A percentile compares a stretch with the other conserved stretches of the same genome.
These are phyloP conservation scores for Geotrichum histeridarum DNA, from an alignment of 1,139 yeast species.

Conservation along the genomic window DNA sequence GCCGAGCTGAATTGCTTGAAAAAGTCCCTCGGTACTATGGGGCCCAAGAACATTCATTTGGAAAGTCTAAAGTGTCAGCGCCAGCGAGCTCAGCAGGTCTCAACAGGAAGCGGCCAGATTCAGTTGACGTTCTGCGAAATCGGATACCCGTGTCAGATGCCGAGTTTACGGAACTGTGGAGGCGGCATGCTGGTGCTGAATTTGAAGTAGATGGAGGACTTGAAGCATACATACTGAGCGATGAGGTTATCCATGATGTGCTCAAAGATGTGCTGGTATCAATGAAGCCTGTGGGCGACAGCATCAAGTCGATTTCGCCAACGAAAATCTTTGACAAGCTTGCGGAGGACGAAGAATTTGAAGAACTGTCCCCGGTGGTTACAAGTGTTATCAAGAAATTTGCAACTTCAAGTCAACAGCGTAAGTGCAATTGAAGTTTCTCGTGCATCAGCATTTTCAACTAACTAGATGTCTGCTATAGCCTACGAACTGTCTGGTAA, in stretches of 20 bases:
- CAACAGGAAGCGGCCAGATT: conserved; percentile 17
- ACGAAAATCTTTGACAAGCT: conserved; percentile 31
- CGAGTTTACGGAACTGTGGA: conserved; percentile 55
- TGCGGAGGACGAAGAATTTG: conserved; percentile 20
- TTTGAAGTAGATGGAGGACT: conserved; percentile 36
- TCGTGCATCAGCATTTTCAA: not conserved
- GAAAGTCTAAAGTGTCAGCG: not conserved
- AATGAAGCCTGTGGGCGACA: conserved; percentile 20
- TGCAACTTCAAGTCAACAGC: conserved; percentile 28
- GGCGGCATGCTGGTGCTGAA: conserved; percentile 52
- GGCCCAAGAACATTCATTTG: conserved; percentile 21
- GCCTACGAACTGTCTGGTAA: conserved; percentile 41
- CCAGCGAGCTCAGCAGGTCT: not conserved
- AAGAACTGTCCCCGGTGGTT: conserved; percentile 39
- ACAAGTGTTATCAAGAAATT: conserved; percentile 48
- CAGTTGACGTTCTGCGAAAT: conserved; percentile 42
- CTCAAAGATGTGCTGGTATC: conserved; percentile 43
- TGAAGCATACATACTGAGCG: conserved; percentile 39
- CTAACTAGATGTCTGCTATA: conserved; percentile 4
- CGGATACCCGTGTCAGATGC: conserved; percentile 52
- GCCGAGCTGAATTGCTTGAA: conserved; percentile 12
- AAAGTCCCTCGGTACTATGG: conserved; percentile 51
- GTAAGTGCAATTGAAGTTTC: conserved; percentile 10
- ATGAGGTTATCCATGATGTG: conserved; percentile 37
- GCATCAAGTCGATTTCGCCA: conserved; percentile 27